These are phyloP conservation scores for Eucalyptus shirleyi DNA, from an alignment of 345 rosid species.

Conservation along the genomic window DNA sequence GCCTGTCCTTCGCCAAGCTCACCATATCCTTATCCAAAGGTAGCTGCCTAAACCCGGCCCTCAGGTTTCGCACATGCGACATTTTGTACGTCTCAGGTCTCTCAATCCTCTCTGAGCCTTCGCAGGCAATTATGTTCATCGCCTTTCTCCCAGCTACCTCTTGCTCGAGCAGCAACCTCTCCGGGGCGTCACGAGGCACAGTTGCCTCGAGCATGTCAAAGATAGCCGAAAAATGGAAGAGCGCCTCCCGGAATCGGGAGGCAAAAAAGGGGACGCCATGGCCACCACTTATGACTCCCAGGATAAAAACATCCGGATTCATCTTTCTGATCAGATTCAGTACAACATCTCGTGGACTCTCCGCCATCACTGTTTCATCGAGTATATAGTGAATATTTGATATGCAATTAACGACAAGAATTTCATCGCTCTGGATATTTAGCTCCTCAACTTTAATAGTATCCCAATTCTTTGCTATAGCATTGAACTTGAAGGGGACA, in stretches of 20 bases:
- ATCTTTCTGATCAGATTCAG: not conserved
- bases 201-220: not conserved
- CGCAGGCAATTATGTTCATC: not conserved
- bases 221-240: not conserved
- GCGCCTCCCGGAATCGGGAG: not conserved
- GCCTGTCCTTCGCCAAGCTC: not conserved
- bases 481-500: not conserved
- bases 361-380: not conserved
- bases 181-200: not conserved
- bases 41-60: not conserved
- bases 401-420: not conserved
- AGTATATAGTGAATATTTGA: not conserved
- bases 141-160: not conserved
- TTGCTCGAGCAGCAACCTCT: not conserved
- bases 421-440: not conserved
- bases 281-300: not conserved
- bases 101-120: not conserved
- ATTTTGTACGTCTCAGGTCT: not conserved
- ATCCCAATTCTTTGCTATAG: not conserved
- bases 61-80: not conserved
- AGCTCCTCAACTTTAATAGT: not conserved
- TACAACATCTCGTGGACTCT: not conserved
- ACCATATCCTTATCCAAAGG: not conserved
- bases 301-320: not conserved
- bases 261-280: not conserved